A percentile compares a stretch with the other conserved stretches of the same genome.
phyloP scores from a whole-genome alignment of 2,329 filamentous ascomycete genomes.

The Fusarium veterinarium region DNA sequence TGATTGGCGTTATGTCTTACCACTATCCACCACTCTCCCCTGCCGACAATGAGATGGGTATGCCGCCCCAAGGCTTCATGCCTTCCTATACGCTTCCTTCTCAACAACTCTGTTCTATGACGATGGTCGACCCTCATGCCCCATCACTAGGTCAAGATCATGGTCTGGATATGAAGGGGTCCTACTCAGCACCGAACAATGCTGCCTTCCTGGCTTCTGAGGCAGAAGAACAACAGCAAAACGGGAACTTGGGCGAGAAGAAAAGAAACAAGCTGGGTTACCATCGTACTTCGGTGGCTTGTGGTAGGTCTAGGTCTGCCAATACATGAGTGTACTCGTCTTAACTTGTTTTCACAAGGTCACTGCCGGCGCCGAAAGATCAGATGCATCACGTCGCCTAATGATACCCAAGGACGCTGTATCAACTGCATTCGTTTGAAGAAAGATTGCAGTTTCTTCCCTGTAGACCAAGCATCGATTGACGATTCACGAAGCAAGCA shows the following conservation, averaged over 20 bases:
- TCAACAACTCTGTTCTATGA: constrained; percentile 47
- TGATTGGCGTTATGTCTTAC: constrained; percentile 57
- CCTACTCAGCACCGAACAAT: constrained; percentile 62
- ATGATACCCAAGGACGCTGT: constrained; percentile 81
- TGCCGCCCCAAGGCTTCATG: constrained; percentile 53
- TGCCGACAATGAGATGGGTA: constrained; percentile 55
- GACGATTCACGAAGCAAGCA: constrained; percentile 58
- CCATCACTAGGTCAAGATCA: constrained; percentile 52
- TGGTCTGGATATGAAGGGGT: constrained; percentile 57
- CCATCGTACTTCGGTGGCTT: constrained; percentile 93
- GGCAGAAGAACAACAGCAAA: constrained; percentile 46
- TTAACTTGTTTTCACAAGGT: constrained; percentile 61
- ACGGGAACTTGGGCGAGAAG: constrained; percentile 60
- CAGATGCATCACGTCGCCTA: constrained; percentile 81
- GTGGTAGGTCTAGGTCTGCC: constrained; percentile 73
- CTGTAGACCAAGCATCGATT: constrained; percentile 81
- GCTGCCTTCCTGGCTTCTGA: constrained; percentile 55
- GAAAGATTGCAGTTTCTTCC: constrained; percentile 93
- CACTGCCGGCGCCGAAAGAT: constrained; percentile 96
- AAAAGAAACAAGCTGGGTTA: constrained; percentile 92
- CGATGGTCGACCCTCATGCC: constrained; percentile 49
- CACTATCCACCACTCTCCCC: constrained; percentile 60
- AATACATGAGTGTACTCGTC: background rate
- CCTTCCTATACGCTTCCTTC: constrained; percentile 46
- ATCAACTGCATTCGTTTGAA: constrained; percentile 93